Percentiles rank a stretch among this genome's conserved stretches.
Evolutionary conservation across 768 basidiomycete genomes (phyloP).

Genomic region (Calocybe gangraenosa): DNA sequence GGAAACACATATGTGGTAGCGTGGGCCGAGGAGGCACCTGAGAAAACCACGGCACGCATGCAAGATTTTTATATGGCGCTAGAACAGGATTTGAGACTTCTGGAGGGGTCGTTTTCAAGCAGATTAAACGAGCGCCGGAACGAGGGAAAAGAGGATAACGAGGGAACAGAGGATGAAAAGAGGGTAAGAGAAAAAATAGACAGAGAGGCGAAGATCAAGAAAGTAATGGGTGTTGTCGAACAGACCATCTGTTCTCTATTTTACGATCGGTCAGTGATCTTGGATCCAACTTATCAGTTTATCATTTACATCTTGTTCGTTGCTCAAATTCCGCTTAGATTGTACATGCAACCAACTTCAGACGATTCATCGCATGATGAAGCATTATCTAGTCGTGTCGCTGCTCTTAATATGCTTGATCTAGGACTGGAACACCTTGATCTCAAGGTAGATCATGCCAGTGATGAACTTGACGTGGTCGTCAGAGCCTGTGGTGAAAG

Average conservation of each 20-base stretch:
- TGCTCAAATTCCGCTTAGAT: constrained; percentile 31
- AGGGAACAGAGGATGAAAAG: constrained; percentile 27
- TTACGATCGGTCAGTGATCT: constrained; percentile 68
- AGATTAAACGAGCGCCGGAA: constrained; percentile 18
- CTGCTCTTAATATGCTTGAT: constrained; percentile 89
- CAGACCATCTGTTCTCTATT: constrained; percentile 64
- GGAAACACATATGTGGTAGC: constrained; percentile 36
- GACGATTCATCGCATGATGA: constrained; percentile 87
- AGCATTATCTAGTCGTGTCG: constrained; percentile 82
- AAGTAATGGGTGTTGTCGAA: constrained; percentile 73
- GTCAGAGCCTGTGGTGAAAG: constrained; percentile 75
- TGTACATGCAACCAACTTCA: constrained; percentile 67
- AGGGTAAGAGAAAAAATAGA: constrained; percentile 28
- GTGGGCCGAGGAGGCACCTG: constrained; percentile 39
- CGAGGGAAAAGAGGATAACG: constrained; percentile 29
- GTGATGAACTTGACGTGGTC: constrained; percentile 53
- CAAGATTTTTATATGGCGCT: constrained; percentile 69
- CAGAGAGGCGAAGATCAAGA: constrained; percentile 45
- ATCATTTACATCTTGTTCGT: background rate
- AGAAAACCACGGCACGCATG: constrained; percentile 49
- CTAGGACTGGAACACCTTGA: constrained; percentile 87
- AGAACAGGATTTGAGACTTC: constrained; percentile 57
- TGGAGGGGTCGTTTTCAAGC: constrained; percentile 30
- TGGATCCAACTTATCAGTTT: constrained; percentile 5
- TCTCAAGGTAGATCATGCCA: constrained; percentile 62